Conservation (phyloP, 768 basidiomycete species). For the Boletus speciosus region DNA sequence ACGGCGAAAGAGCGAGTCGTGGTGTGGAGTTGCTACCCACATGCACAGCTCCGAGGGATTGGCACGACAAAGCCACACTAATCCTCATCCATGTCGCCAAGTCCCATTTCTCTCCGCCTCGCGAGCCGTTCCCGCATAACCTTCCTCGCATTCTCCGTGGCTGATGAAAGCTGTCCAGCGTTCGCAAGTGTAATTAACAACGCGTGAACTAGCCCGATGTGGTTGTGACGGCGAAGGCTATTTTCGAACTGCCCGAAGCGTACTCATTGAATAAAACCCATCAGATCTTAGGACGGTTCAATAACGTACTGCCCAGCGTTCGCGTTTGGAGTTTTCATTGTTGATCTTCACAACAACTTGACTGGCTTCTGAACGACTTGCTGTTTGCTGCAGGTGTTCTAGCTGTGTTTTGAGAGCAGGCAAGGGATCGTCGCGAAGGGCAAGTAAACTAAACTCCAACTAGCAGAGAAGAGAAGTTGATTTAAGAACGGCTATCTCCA, state of each 20-base stretch:
- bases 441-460: conserved; percentile 92
- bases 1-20: background rate
- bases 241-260: conserved; percentile 71
- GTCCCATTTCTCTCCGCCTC: conserved; percentile 38
- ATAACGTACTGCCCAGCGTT: conserved; percentile 74
- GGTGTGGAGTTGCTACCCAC: conserved; percentile 1
- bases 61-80: conserved; percentile 15
- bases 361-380: conserved; percentile 42
- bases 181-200: conserved; percentile 73
- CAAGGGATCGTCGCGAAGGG: conserved; percentile 78
- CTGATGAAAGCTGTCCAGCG: conserved; percentile 55
- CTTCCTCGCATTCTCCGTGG: conserved; percentile 43
- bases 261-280: background rate
- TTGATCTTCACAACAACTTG: conserved; percentile 55
- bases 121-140: conserved; percentile 43
- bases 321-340: conserved; percentile 70
- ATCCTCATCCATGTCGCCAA: conserved; percentile 42
- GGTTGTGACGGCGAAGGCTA: conserved; percentile 81
- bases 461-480: conserved; percentile 29
- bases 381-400: conserved; percentile 41
- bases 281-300: background rate
- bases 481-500: background rate
- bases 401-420: conserved; percentile 63
- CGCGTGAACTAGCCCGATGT: conserved; percentile 76
- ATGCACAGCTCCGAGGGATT: conserved; percentile 1